Conservation (phyloP, 2,329 filamentous ascomycete genomes). For the Aspergillus unguis region DNA sequence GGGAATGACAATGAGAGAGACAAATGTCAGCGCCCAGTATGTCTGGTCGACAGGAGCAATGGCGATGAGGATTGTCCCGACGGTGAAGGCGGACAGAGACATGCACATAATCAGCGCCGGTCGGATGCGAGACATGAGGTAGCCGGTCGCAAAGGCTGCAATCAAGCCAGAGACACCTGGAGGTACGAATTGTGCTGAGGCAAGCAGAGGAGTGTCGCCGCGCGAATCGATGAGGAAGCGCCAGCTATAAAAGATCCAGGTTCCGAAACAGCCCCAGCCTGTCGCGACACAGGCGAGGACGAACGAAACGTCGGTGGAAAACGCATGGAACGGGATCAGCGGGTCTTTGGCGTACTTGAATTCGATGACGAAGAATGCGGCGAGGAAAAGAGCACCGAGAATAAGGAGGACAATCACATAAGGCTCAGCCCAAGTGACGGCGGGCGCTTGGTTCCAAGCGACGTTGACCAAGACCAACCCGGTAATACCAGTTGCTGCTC, state of each 20-base stretch:
- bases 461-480: slow-evolving; percentile 63
- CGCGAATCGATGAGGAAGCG: slow-evolving; percentile 28
- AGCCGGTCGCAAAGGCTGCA: slow-evolving; percentile 28
- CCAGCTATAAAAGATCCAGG: slow-evolving; percentile 43
- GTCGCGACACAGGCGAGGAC: slow-evolving; percentile 40
- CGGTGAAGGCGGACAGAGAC: slow-evolving; percentile 39
- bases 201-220: slow-evolving; percentile 24
- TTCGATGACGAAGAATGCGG: slow-evolving; percentile 55
- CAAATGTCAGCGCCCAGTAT: slow-evolving; percentile 65
- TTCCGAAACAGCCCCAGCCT: slow-evolving; percentile 42
- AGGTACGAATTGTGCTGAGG: slow-evolving; percentile 31
- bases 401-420: slow-evolving; percentile 59
- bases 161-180: slow-evolving; percentile 28
- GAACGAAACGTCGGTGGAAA: slow-evolving; percentile 30
- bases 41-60: slow-evolving; percentile 53
- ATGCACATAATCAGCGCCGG: slow-evolving; percentile 22
- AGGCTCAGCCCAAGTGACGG: slow-evolving; percentile 56
- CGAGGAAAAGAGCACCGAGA: slow-evolving; percentile 54
- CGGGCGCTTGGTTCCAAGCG: slow-evolving; percentile 63
- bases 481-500: slow-evolving; percentile 48
- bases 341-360: slow-evolving; percentile 46
- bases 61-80: slow-evolving; percentile 41
- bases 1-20: slow-evolving; percentile 56
- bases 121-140: slow-evolving; percentile 24
- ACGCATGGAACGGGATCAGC: slow-evolving; percentile 54